Evolutionary conservation across 805 yeast species (phyloP).

Genomic region (Candida ponderosae): DNA sequence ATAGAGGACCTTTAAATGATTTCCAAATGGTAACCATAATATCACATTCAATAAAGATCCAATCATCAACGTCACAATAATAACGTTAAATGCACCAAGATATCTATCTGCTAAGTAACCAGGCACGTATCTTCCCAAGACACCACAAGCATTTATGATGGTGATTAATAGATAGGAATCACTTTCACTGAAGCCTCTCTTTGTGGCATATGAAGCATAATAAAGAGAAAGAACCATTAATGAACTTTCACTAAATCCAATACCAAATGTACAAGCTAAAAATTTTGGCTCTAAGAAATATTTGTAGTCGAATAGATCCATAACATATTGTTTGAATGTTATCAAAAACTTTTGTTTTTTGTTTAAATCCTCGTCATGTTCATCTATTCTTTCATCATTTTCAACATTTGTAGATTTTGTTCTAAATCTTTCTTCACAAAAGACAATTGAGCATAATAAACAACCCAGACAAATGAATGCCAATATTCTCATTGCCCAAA

Average conservation of each 20-base stretch:
- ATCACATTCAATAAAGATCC: slow-evolving; percentile 26
- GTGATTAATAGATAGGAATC: slow-evolving; percentile 37
- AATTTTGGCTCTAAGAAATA: slow-evolving; percentile 35
- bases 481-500: slow-evolving; percentile 52
- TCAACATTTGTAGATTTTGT: slow-evolving; percentile 6
- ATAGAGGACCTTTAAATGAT: slow-evolving; percentile 23
- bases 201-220: slow-evolving; percentile 40
- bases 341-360: no score
- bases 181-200: slow-evolving; percentile 32
- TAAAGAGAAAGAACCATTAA: slow-evolving; percentile 37
- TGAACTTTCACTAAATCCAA: slow-evolving; percentile 36
- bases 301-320: slow-evolving; percentile 24
- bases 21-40: slow-evolving; percentile 33
- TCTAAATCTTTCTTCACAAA: slow-evolving; percentile 36
- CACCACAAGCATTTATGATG: slow-evolving; percentile 33
- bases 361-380: no score
- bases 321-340: slow-evolving; percentile 4
- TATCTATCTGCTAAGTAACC: slow-evolving; percentile 32
- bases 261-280: slow-evolving; percentile 30
- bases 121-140: slow-evolving; percentile 31
- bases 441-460: slow-evolving; percentile 23
- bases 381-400: no score
- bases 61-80: slow-evolving; percentile 24
- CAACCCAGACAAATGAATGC: slow-evolving; percentile 39
- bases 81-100: slow-evolving; percentile 43